These are phyloP conservation scores for Saccharomyces cerevisiae DNA, from an alignment of 805 yeast genomes.

Conservation along the genomic window DNA sequence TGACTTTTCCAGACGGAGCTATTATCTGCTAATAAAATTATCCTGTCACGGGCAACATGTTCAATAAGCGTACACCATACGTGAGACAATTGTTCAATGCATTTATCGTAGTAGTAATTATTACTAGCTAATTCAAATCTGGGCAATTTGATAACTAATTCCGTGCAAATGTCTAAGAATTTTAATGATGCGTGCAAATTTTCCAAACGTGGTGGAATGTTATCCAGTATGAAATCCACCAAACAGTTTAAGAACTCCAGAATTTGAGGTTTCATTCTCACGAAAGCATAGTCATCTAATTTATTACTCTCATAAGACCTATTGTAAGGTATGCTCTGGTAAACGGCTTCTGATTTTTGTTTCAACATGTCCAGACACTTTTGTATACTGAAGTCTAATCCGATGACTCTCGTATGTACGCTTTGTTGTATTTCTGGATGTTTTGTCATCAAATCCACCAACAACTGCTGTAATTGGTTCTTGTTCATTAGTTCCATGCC, in stretches of 20 bases:
- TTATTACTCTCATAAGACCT: constrained; percentile 13
- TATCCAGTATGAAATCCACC: constrained; percentile 27
- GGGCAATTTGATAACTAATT: constrained; percentile 24
- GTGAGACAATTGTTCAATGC: constrained; percentile 29
- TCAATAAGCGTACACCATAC: constrained; percentile 28
- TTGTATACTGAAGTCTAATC: constrained; percentile 16
- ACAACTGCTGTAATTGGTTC: constrained; percentile 19
- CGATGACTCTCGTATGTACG: constrained; percentile 9
- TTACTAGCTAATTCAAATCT: constrained; percentile 28
- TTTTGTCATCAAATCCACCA: constrained; percentile 16
- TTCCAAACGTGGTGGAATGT: constrained; percentile 26
- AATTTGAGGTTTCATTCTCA: constrained; percentile 25
- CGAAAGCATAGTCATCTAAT: constrained; percentile 31
- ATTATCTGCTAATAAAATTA: constrained; percentile 13
- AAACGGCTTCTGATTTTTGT: constrained; percentile 18
- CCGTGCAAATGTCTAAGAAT: constrained; percentile 25
- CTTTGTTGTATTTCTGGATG: constrained; percentile 23
- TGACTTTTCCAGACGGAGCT: constrained; percentile 13
- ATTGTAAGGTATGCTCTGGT: constrained; percentile 25
- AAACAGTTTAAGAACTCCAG: constrained; percentile 29
- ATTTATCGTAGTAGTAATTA: constrained; percentile 31
- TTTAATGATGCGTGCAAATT: constrained; percentile 23
- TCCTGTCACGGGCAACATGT: constrained; percentile 19
- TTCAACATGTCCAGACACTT: constrained; percentile 17
- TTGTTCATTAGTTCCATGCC: constrained; percentile 29